Evolutionary conservation across 2,329 filamentous ascomycete genomes (phyloP).

Genomic region (Ophiocordyceps polyrhachis-furcata): DNA sequence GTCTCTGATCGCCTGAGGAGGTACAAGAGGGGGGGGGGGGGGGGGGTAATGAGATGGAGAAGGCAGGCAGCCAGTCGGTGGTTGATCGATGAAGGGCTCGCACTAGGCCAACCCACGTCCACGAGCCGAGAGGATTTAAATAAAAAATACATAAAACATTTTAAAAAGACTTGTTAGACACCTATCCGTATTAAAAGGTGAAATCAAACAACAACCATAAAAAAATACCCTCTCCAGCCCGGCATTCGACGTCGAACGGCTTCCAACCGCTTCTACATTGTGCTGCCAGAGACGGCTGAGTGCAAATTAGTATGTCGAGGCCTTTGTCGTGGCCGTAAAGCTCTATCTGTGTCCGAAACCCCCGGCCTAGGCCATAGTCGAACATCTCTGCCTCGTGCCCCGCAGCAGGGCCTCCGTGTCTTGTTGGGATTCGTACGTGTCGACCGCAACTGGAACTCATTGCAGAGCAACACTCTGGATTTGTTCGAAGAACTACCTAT

Average conservation of each 20-base stretch:
- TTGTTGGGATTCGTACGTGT: background rate
- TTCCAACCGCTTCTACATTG: background rate
- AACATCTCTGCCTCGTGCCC: background rate
- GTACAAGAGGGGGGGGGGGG: slow-evolving; percentile 11
- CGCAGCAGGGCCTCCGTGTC: background rate
- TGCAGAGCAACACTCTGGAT: too few species aligned
- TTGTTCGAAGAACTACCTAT: too few species aligned
- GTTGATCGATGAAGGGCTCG: slow-evolving; percentile 12
- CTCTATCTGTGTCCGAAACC: background rate
- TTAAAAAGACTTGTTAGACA: slow-evolving; percentile 6
- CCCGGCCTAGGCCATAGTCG: background rate
- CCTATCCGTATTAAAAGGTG: background rate
- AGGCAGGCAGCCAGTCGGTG: slow-evolving; percentile 14
- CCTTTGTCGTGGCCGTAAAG: background rate
- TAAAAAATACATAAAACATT: slow-evolving; percentile 8
- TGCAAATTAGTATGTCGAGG: background rate
- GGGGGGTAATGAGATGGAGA: slow-evolving; percentile 10
- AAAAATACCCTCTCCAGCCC: background rate
- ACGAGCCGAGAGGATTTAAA: slow-evolving; percentile 10
- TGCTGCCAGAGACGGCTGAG: background rate
- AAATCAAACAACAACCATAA: background rate
- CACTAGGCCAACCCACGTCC: slow-evolving; percentile 11
- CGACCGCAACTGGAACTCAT: too few species aligned
- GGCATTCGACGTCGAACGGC: background rate
- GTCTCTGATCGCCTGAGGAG: slow-evolving; percentile 2